These are phyloP conservation scores for Tetrastigma voinierianum DNA, from an alignment of 164 flowering plant species.

Conservation along the genomic window DNA sequence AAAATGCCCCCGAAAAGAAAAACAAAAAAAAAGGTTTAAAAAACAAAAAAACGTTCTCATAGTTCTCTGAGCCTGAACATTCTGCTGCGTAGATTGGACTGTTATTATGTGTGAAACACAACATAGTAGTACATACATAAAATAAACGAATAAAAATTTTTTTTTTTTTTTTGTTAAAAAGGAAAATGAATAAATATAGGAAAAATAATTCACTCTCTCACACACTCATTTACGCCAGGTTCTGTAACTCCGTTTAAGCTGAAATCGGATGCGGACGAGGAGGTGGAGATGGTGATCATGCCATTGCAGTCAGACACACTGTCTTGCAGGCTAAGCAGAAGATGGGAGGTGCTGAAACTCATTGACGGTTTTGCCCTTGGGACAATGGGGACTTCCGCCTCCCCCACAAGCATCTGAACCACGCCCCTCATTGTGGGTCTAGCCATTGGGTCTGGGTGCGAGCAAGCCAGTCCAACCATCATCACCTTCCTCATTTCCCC, in stretches of 20 bases:
- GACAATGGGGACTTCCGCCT: slow-evolving; percentile 65
- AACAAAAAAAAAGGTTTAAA: no score
- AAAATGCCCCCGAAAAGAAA: no score
- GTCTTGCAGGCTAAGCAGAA: slow-evolving; percentile 71
- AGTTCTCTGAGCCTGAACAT: no score
- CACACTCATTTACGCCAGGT: no score
- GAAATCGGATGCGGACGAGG: slow-evolving; percentile 51
- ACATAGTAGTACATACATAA: slow-evolving; percentile 16
- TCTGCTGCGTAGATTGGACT: background rate
- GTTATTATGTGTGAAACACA: slow-evolving; percentile 23
- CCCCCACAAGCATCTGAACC: slow-evolving; percentile 79
- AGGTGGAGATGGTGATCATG: slow-evolving; percentile 46
- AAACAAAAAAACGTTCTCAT: no score
- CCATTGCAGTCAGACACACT: slow-evolving; percentile 76
- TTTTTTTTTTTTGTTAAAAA: background rate
- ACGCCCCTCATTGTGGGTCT: slow-evolving; percentile 85
- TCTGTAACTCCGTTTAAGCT: slow-evolving; percentile 24
- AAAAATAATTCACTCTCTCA: no score
- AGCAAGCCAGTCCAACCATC: slow-evolving; percentile 73
- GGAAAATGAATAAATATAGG: no score
- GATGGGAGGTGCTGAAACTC: slow-evolving; percentile 65
- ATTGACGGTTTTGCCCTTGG: slow-evolving; percentile 62
- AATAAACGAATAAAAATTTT: slow-evolving; percentile 14
- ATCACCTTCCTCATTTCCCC: slow-evolving; percentile 66
- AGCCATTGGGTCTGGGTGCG: slow-evolving; percentile 71